Evolutionary conservation across 345 rosid species (phyloP), one percentile per base, ranked within the genome.

Genomic region (Brassica juncea): DNA sequence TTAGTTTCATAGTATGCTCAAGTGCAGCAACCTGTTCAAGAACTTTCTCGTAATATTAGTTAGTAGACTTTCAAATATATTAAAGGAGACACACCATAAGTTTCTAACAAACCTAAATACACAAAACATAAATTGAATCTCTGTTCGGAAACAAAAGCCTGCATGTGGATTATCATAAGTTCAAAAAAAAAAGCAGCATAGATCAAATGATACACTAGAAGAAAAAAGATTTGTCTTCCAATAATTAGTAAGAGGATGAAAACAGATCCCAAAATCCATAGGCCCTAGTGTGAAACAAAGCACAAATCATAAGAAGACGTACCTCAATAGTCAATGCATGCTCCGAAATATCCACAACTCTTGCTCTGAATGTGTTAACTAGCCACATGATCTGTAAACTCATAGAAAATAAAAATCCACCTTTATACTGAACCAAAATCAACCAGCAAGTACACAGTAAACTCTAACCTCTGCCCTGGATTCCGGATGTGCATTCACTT

Each of bases 341-440:
- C 73, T 86, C 96, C 0, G 99, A 88, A 49, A 87, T 85, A 84
- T 95, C 99, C 73, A 95, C 96, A 37, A 93, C 84, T 78, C 78
- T 90, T 14, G 91, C 98, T 84, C 99, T 84, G 81, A 95, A 95
- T 72, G 91, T 93, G 82, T 87, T 93, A 77, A 89, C 94, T 72
- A 95, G 81, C 97, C 94, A 89, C 98, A 89, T 93, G 65, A 95
- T 86, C 99, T 94, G 87, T 60, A 83, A 16, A 84, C 80, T 71
- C 77, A 70, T 70, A 81, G 64, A 78, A 75, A 8, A 67, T 21
- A 75, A 54, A n/a, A 78, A 71, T 5, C 68, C 55, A 76, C 35
- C 11, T 39, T 27, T 23, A 14, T 37, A 23, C 16, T 63, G 34
- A 34, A 58, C 27, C 35, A 65, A 9, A 76, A 57, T 66, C 79